Conservation (phyloP, 2,329 filamentous ascomycete species). For the Cytospora chrysosperma region DNA sequence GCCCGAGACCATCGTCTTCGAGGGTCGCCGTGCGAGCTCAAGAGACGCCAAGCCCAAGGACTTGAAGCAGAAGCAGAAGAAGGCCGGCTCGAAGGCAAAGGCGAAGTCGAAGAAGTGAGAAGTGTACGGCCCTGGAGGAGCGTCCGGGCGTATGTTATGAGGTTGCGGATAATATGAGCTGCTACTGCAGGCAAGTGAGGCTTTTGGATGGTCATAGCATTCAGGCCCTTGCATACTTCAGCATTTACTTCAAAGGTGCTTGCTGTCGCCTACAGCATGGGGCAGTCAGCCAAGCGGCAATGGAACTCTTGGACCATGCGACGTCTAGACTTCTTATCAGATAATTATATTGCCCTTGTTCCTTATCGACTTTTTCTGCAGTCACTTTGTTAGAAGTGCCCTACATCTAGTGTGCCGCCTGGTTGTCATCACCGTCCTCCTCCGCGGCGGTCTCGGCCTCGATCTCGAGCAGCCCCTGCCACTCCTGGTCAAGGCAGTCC, state of each 20-base stretch:
- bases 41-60: conserved; percentile 64
- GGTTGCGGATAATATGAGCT: neutral
- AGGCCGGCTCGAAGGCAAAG: conserved; percentile 38
- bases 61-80: conserved; percentile 57
- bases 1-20: conserved; percentile 74
- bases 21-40: conserved; percentile 71
- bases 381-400: neutral
- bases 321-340: neutral
- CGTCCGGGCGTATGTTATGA: neutral
- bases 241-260: neutral
- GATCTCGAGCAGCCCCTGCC: neutral
- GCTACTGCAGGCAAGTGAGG: neutral
- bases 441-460: neutral
- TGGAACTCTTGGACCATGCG: neutral
- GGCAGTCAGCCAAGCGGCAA: neutral
- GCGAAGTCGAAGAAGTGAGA: conserved; percentile 27
- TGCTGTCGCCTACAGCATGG: no score
- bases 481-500: neutral
- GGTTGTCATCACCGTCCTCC: neutral
- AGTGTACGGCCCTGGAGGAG: neutral
- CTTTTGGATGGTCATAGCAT: neutral
- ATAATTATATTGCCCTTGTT: neutral
- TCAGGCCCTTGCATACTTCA: neutral
- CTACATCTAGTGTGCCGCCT: neutral
- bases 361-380: neutral